phyloP scores from a whole-genome alignment of 2,329 filamentous ascomycete genomes.

The Domatiomyces globalis region DNA sequence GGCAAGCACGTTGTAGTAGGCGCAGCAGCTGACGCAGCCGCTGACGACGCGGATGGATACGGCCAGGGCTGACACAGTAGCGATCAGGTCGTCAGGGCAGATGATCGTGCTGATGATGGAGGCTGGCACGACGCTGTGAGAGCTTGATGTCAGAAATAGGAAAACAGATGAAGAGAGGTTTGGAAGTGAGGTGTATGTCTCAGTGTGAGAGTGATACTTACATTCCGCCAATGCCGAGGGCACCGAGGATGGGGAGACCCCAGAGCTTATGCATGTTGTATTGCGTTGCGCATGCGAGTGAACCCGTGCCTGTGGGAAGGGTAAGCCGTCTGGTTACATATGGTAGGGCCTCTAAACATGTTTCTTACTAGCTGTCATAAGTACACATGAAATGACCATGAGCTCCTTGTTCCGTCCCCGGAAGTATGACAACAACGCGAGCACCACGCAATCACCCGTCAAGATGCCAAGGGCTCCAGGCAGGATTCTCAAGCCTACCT shows the following conservation, averaged over 20 bases:
- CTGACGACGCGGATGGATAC: conserved; percentile 55
- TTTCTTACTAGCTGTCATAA: conserved; percentile 44
- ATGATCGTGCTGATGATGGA: conserved; percentile 57
- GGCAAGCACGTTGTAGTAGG: conserved; percentile 40
- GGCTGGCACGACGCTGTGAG: conserved; percentile 41
- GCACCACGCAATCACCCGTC: conserved; percentile 43
- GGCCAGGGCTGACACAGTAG: conserved; percentile 53
- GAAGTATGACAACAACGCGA: conserved; percentile 43
- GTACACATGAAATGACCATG: conserved; percentile 42
- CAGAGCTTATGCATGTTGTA: conserved; percentile 42
- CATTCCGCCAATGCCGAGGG: conserved; percentile 53
- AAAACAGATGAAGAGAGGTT: no score
- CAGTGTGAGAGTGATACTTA: neutral
- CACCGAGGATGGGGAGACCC: conserved; percentile 45
- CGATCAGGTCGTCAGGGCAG: conserved; percentile 54
- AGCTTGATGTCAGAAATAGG: neutral
- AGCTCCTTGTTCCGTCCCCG: conserved; percentile 44
- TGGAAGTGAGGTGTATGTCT: neutral
- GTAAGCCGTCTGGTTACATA: neutral
- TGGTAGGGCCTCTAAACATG: neutral
- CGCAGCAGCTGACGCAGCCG: conserved; percentile 48
- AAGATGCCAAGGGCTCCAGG: conserved; percentile 52
- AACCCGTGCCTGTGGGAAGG: conserved; percentile 32
- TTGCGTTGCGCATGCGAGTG: conserved; percentile 35
- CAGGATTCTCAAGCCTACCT: conserved; percentile 49